These are phyloP conservation scores for Geranium incanum DNA, from an alignment of 441 rosid species.

Conservation along the genomic window DNA sequence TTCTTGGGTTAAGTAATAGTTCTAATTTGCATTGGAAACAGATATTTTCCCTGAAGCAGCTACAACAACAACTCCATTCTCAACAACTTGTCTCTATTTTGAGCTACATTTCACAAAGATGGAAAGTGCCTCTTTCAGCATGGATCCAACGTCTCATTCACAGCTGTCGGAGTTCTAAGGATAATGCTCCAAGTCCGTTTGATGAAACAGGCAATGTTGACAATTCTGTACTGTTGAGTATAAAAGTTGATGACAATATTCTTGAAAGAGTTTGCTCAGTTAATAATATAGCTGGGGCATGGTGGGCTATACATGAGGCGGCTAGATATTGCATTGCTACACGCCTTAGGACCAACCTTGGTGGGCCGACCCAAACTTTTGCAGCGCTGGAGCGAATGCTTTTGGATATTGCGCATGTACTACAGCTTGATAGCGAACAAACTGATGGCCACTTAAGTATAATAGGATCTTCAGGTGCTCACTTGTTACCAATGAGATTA, in stretches of 20 bases:
- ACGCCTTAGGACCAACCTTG: constrained; percentile 95
- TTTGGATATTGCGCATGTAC: constrained; percentile 76
- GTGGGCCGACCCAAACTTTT: constrained; percentile 98
- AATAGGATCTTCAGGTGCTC: constrained; percentile 88
- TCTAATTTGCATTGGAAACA: constrained; percentile 83
- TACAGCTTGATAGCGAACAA: constrained; percentile 77
- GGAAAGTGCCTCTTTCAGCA: constrained; percentile 85
- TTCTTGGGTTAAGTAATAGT: constrained; percentile 36
- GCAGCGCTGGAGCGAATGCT: constrained; percentile 98
- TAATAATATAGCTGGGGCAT: constrained; percentile 81
- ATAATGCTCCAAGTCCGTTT: constrained; percentile 37
- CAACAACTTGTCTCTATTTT: constrained; percentile 92
- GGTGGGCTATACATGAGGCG: constrained; percentile 99
- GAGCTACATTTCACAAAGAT: constrained; percentile 91
- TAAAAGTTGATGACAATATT: constrained; percentile 56
- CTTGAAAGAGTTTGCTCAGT: constrained; percentile 71
- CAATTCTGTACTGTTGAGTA: constrained; percentile 46
- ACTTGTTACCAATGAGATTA: constrained; percentile 90
- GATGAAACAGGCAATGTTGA: constrained; percentile 52
- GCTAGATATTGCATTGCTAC: constrained; percentile 82
- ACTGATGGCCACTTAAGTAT: constrained; percentile 72
- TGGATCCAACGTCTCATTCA: constrained; percentile 81
- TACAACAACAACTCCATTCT: constrained; percentile 65
- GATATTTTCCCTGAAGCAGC: constrained; percentile 77
- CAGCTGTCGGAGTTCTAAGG: constrained; percentile 50